phyloP scores from a whole-genome alignment of 1,284 basidiomycete species.

The Papiliotrema flavescens region DNA sequence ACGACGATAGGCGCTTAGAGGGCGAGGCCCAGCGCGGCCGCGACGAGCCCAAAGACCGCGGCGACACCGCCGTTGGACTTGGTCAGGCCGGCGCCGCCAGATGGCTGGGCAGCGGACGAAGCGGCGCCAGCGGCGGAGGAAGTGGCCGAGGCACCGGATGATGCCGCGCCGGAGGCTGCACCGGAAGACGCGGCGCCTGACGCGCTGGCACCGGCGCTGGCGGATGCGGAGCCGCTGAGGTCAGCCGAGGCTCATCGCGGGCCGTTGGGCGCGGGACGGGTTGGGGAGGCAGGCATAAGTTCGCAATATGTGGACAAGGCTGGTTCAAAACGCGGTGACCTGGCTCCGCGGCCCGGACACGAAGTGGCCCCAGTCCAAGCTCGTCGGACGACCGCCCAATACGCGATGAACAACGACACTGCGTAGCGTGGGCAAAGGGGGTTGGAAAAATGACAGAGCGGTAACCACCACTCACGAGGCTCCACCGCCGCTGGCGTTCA shows the following conservation, averaged over 20 bases:
- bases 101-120: constrained; percentile 15
- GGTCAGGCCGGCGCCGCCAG: too few relatives aligned
- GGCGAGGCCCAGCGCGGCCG: constrained; percentile 8
- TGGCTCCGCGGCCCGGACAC: too few relatives aligned
- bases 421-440: too few relatives aligned
- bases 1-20: too few relatives aligned
- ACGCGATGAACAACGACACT: too few relatives aligned
- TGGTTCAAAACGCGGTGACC: too few relatives aligned
- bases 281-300: neutral
- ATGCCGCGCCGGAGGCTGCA: too few relatives aligned
- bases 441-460: neutral
- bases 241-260: neutral
- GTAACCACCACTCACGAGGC: neutral
- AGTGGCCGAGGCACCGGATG: too few relatives aligned
- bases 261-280: too few relatives aligned
- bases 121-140: constrained; percentile 22
- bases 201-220: constrained; percentile 16
- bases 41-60: constrained; percentile 13
- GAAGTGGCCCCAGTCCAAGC: too few relatives aligned
- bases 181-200: constrained; percentile 16
- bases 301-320: neutral
- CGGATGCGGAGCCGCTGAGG: constrained; percentile 8
- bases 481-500: constrained; percentile 9
- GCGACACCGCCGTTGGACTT: constrained; percentile 10
- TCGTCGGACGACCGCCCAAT: too few relatives aligned